Conservation (phyloP, 73 alveolate genomes). For the Paramecium sonneborni region DNA sequence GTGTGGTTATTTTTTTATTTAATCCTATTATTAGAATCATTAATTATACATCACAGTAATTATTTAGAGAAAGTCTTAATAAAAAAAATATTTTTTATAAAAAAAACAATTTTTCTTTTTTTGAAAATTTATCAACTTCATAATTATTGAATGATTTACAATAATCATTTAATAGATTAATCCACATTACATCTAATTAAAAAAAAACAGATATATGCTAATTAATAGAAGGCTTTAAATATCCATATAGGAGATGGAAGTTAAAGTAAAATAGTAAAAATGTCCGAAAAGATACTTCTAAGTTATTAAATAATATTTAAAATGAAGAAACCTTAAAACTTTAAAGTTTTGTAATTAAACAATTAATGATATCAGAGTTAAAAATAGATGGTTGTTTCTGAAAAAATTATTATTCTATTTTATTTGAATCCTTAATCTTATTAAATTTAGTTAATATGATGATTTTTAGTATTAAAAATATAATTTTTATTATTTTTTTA, state of each 20-base stretch:
- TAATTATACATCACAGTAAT: not conserved
- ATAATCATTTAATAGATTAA: not conserved
- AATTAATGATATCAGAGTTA: not conserved
- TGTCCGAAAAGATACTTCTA: not conserved
- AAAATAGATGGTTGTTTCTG: not conserved
- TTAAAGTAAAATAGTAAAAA: not conserved
- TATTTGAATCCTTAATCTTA: not conserved
- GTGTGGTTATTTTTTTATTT: not conserved
- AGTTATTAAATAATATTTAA: not conserved
- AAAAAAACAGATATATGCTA: not conserved
- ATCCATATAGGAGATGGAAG: not conserved
- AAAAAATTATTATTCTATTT: not conserved
- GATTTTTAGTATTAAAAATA: too few species aligned
- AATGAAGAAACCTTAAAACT: not conserved
- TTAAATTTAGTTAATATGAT: too few species aligned
- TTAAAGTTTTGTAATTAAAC: not conserved
- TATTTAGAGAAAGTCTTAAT: not conserved
- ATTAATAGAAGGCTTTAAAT: not conserved
- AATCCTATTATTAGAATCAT: not conserved
- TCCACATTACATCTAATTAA: not conserved
- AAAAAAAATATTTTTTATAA: not conserved
- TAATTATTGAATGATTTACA: not conserved
- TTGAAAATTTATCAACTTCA: not conserved
- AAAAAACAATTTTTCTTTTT: not conserved
- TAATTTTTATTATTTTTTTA: too few species aligned